Evolutionary conservation across 2,329 filamentous ascomycete genomes (phyloP).

Genomic region (Aureobasidium melanogenum): DNA sequence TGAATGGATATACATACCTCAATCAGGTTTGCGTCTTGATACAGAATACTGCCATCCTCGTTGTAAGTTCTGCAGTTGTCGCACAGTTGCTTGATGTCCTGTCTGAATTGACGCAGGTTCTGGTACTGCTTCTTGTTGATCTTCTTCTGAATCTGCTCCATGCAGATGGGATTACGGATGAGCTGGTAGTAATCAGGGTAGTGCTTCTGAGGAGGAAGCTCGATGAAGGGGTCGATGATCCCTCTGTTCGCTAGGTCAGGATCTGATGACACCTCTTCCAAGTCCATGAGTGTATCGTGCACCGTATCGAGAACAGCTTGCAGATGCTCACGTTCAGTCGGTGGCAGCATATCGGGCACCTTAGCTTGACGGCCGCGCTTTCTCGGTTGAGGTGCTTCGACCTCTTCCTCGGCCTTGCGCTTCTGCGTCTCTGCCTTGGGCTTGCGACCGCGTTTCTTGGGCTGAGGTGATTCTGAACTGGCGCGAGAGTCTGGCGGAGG

Average conservation of each 20-base stretch:
- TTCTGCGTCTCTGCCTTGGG: conserved; percentile 58
- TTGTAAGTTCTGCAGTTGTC: conserved; percentile 93
- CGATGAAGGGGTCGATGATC: conserved; percentile 90
- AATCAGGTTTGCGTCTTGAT: conserved; percentile 85
- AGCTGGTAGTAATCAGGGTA: conserved; percentile 94
- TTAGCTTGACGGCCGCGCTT: conserved; percentile 65
- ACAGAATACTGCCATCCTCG: conserved; percentile 87
- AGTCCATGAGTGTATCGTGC: conserved; percentile 70
- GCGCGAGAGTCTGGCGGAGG: conserved; percentile 68
- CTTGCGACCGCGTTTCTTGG: conserved; percentile 77
- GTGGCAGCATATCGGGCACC: conserved; percentile 53
- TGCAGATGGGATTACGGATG: conserved; percentile 86
- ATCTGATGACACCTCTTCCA: conserved; percentile 66
- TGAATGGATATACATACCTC: conserved; percentile 56
- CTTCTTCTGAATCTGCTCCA: conserved; percentile 89
- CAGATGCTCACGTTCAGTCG: conserved; percentile 64
- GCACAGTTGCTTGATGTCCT: conserved; percentile 76
- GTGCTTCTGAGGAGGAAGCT: conserved; percentile 76
- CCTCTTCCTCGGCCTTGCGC: conserved; percentile 73
- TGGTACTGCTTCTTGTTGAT: conserved; percentile 95
- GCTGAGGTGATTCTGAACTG: conserved; percentile 62
- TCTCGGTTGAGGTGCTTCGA: conserved; percentile 69
- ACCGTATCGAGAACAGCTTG: conserved; percentile 70
- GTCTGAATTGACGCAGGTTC: conserved; percentile 67
- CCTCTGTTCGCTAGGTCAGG: conserved; percentile 56